Percentiles rank a stretch among this genome's conserved stretches.
Conservation (phyloP, 2,329 filamentous ascomycete species). For the Trichophyton benhamiae region DNA sequence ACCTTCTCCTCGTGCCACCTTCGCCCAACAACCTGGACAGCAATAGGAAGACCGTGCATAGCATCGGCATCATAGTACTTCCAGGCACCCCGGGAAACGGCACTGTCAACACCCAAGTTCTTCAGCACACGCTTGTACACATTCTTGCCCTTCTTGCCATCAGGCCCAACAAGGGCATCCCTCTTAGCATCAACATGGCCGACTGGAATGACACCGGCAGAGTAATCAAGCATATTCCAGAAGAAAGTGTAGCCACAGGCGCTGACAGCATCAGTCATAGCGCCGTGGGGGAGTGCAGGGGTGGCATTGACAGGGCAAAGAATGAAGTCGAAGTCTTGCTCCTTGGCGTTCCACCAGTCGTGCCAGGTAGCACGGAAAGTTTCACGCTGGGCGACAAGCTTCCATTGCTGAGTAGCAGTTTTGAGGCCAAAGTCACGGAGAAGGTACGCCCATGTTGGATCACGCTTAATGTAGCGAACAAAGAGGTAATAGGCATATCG, state of each 20-base stretch:
- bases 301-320: constrained; percentile 80
- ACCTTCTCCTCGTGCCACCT: constrained; percentile 82
- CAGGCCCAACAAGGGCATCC: constrained; percentile 47
- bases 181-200: constrained; percentile 68
- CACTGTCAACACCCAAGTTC: constrained; percentile 48
- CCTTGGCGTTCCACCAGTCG: constrained; percentile 65
- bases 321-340: constrained; percentile 64
- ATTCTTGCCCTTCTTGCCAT: constrained; percentile 34
- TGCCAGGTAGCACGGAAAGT: constrained; percentile 66
- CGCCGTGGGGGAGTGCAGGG: constrained; percentile 73
- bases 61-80: constrained; percentile 68
- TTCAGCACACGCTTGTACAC: constrained; percentile 25
- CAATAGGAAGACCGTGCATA: constrained; percentile 83
- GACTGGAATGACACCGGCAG: constrained; percentile 68
- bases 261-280: constrained; percentile 72
- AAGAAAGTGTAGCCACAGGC: constrained; percentile 89
- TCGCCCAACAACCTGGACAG: constrained; percentile 68
- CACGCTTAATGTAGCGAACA: constrained; percentile 69
- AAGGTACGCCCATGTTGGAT: constrained; percentile 66
- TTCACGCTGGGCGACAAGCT: constrained; percentile 65
- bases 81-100: constrained; percentile 70
- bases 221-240: constrained; percentile 88
- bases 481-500: constrained; percentile 82
- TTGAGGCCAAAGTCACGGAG: constrained; percentile 62
- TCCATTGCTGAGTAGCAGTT: constrained; percentile 67